These are phyloP conservation scores for Venturiaceae sp. DNA, from an alignment of 2,329 filamentous ascomycete genomes.

Conservation along the genomic window DNA sequence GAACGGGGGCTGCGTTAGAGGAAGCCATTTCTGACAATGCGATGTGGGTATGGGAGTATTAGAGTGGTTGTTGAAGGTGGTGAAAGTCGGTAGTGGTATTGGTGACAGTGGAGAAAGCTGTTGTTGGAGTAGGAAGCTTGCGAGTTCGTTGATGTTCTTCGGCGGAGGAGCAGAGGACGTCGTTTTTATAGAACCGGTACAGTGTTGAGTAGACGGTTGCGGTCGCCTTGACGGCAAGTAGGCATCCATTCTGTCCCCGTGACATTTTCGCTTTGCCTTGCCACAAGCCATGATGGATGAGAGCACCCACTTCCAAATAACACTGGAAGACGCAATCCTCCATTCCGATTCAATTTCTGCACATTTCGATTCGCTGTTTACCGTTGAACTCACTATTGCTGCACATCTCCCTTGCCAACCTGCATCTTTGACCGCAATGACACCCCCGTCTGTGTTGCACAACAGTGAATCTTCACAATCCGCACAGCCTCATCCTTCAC, in stretches of 20 bases:
- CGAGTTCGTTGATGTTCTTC: background rate
- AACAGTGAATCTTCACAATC: background rate
- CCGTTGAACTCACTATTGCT: no score
- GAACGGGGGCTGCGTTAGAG: slow-evolving; percentile 15
- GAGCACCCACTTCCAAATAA: no score
- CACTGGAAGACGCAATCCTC: no score
- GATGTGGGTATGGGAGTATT: background rate
- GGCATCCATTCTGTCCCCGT: no score
- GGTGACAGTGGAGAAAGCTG: background rate
- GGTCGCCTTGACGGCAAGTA: no score
- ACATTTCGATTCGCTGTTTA: background rate
- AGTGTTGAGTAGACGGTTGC: no score
- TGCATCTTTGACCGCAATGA: background rate
- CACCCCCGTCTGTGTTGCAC: background rate
- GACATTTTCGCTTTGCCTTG: no score
- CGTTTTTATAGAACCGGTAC: background rate
- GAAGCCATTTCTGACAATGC: slow-evolving; percentile 15
- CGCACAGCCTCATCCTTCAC: background rate
- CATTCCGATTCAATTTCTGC: background rate
- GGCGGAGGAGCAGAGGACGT: background rate
- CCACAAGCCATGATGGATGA: no score
- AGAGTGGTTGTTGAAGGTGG: background rate
- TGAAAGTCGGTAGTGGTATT: background rate
- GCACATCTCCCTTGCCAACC: background rate
- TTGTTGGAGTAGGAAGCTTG: background rate